A percentile compares a stretch with the other conserved stretches of the same genome.
Evolutionary conservation across 2,329 filamentous ascomycete genomes (phyloP).

Genomic region (Colletotrichum godetiae): DNA sequence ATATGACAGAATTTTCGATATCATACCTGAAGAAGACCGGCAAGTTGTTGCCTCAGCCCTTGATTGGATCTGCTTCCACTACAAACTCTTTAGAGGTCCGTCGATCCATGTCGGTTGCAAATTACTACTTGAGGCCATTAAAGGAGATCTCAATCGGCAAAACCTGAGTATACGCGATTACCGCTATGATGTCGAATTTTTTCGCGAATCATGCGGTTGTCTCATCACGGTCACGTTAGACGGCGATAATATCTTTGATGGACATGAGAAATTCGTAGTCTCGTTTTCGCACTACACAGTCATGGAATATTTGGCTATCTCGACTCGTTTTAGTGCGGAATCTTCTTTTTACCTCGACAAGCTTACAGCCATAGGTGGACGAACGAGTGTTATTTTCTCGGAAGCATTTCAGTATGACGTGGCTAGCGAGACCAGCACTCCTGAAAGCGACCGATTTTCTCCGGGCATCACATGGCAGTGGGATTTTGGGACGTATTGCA

Average conservation of each 20-base stretch:
- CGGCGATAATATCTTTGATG: too few relatives aligned
- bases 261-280: neutral
- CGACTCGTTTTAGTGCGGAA: neutral
- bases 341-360: neutral
- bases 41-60: neutral
- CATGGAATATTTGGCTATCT: neutral
- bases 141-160: neutral
- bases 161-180: neutral
- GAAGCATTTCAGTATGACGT: too few relatives aligned
- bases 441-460: too few relatives aligned
- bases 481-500: neutral
- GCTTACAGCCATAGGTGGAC: accelerated
- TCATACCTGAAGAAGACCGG: neutral
- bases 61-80: neutral
- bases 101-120: accelerated
- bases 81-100: neutral
- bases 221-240: neutral
- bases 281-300: neutral
- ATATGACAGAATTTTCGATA: neutral
- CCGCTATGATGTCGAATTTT: neutral
- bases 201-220: neutral
- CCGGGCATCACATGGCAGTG: too few relatives aligned
- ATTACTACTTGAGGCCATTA: accelerated
- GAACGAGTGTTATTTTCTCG: neutral
- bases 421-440: too few relatives aligned